Percentiles rank a stretch among this genome's conserved stretches.
These are phyloP conservation scores for Globisporangium parvum DNA, from an alignment of 352 stramenopile genomes.

Conservation along the genomic window DNA sequence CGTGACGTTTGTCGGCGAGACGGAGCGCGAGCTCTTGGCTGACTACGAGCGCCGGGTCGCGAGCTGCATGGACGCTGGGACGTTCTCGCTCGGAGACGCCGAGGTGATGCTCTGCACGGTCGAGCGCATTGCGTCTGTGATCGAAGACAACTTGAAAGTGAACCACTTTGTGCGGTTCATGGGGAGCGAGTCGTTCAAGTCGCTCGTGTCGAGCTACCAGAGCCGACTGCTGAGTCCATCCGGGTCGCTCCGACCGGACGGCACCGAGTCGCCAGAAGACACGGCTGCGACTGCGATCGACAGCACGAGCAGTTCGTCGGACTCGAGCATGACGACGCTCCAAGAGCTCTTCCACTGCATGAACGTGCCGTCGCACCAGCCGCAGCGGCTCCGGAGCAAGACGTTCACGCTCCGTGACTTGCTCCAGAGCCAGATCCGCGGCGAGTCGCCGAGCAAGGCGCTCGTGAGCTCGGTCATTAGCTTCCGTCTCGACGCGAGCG, in stretches of 20 bases:
- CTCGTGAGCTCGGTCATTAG: slow-evolving; percentile 68
- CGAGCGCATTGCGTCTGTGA: slow-evolving; percentile 41
- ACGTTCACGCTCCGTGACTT: slow-evolving; percentile 60
- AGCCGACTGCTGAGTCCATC: slow-evolving; percentile 68
- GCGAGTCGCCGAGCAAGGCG: slow-evolving; percentile 50
- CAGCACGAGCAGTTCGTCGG: slow-evolving; percentile 40
- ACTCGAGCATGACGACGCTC: slow-evolving; percentile 77
- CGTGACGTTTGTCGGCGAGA: slow-evolving; percentile 68
- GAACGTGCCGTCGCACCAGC: slow-evolving; percentile 80
- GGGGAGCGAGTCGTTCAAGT: slow-evolving; percentile 74
- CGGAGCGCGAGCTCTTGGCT: slow-evolving; percentile 42
- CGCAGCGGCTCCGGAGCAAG: slow-evolving; percentile 65
- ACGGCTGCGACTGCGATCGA: slow-evolving; percentile 8
- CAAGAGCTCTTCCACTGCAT: slow-evolving; percentile 87
- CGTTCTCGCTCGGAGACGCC: slow-evolving; percentile 61
- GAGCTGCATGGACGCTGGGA: slow-evolving; percentile 51
- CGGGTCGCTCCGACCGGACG: slow-evolving; percentile 12
- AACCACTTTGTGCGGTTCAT: slow-evolving; percentile 88
- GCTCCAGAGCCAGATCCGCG: slow-evolving; percentile 55
- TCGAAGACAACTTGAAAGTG: slow-evolving; percentile 76
- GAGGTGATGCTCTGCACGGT: slow-evolving; percentile 53
- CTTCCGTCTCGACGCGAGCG: slow-evolving; percentile 58
- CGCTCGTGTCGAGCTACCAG: slow-evolving; percentile 68
- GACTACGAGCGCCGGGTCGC: slow-evolving; percentile 59
- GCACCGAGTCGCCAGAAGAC: slow-evolving; percentile 19